Base-by-base conservation (phyloP, 768 basidiomycete species). In the Atractiella rhizophila region DNA sequence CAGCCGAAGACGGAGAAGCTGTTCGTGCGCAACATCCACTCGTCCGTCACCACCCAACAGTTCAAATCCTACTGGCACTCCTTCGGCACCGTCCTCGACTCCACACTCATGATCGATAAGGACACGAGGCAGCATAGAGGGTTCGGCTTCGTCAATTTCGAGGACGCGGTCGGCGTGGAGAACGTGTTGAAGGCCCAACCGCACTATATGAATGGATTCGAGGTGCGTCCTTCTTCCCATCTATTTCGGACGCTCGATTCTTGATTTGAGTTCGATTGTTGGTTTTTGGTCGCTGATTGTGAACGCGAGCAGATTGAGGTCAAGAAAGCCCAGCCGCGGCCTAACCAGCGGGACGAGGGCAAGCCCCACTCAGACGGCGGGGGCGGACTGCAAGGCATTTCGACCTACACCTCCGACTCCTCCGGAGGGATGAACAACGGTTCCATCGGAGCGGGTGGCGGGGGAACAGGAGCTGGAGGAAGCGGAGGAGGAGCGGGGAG, bases 81-180 rank as follows among this genome's bases (percentile, higher is more conserved):
- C 56, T 96, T 78, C 51, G 91, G 91, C 46, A 76, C 74, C 50
- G 85, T 98, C 48, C 77, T 91, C 53, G 88, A 98, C 58, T 85
- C 88, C 33, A 96, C 88, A 1, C 83, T 98, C 50, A 98, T 96
- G 91, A 67, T 91, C 51, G 91, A 98, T 60, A 75, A 83, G 32
- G 85, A 94, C 59, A 85, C 83, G 4, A 77, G 79, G 20, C 63
- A 83, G 36, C 85, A 80, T 61, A 91, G 96, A 59, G 91, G 91
- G 11, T 98, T 98, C 49, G 91, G 86, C 0, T 98, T 98, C 56
- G 81, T 96, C 10, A 88, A 83, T 0, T 88, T 94, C 54, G 64
- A 60, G 30, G 77, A 85, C 56, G 76, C 81, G 46, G 76, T 74
- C n/a, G 72, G 76, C 49, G 80, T 86, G 18, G 76, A 82, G 46